A percentile compares a stretch with the other conserved stretches of the same genome.
Conservation (phyloP, 164 flowering plant species). For the Piper longum region DNA sequence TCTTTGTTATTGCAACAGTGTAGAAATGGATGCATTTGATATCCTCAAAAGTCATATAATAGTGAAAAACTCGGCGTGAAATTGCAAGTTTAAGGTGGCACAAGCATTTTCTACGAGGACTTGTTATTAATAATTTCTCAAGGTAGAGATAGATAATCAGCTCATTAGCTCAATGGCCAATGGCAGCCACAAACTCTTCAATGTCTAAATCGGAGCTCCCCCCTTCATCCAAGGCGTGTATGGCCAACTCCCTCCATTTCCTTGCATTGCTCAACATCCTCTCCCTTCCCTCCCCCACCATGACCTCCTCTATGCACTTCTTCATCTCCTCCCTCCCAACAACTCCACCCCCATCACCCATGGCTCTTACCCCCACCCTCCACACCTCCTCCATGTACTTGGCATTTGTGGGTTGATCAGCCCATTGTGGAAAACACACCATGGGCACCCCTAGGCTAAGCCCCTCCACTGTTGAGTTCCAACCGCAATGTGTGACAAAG, state of each 20-base stretch:
- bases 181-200: conserved; percentile 8
- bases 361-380: conserved; percentile 16
- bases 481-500: conserved; percentile 13
- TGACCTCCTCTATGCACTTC: conserved; percentile 15
- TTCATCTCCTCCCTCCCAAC: conserved; percentile 17
- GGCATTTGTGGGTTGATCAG: conserved; percentile 24
- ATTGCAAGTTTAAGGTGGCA: too few species aligned
- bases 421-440: conserved; percentile 21
- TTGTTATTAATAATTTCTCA: too few species aligned
- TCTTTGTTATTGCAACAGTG: too few species aligned
- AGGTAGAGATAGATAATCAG: not conserved
- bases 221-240: conserved; percentile 18
- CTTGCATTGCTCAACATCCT: not conserved
- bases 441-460: conserved; percentile 26
- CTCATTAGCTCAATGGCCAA: not conserved
- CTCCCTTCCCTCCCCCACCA: conserved; percentile 13
- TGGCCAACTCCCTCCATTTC: conserved; percentile 19
- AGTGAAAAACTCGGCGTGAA: too few species aligned
- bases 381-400: conserved; percentile 21
- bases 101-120: too few species aligned
- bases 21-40: too few species aligned
- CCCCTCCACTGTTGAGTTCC: conserved; percentile 25
- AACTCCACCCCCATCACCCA: conserved; percentile 13
- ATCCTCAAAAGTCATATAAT: too few species aligned
- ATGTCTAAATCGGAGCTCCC: conserved; percentile 24